These are phyloP conservation scores for Metschnikowia cerradonensis DNA, from an alignment of 805 yeast genomes.

Conservation along the genomic window DNA sequence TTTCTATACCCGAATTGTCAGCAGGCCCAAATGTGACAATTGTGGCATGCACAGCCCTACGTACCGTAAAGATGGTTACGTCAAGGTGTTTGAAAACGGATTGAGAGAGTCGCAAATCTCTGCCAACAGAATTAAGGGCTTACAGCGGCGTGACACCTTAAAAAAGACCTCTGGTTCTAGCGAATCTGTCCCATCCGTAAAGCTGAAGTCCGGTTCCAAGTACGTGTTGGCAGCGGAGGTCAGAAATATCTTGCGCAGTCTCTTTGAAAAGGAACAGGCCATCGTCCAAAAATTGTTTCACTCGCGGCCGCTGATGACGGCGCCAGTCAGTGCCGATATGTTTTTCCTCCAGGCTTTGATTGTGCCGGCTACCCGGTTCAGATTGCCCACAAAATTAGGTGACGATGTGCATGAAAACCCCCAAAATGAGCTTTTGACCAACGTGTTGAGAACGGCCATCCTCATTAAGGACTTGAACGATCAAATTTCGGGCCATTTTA, in stretches of 20 bases:
- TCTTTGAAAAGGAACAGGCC: conserved; percentile 69
- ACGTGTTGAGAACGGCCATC: conserved; percentile 73
- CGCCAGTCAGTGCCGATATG: conserved; percentile 62
- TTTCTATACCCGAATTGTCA: conserved; percentile 65
- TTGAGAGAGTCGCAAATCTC: conserved; percentile 75
- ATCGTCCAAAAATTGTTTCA: conserved; percentile 74
- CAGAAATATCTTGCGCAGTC: conserved; percentile 67
- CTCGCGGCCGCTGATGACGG: conserved; percentile 60
- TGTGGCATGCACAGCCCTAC: conserved; percentile 95
- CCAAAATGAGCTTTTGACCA: conserved; percentile 83
- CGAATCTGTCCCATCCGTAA: conserved; percentile 45
- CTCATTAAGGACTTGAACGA: conserved; percentile 87
- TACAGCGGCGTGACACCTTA: conserved; percentile 68
- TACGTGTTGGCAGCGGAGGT: conserved; percentile 87
- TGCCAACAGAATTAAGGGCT: conserved; percentile 80
- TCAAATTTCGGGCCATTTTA: conserved; percentile 56
- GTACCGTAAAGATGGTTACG: conserved; percentile 90
- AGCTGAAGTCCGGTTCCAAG: conserved; percentile 69
- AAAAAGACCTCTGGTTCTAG: conserved; percentile 17
- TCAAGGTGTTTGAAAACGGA: conserved; percentile 87
- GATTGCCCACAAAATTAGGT: conserved; percentile 94
- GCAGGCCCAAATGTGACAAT: conserved; percentile 88
- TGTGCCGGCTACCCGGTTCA: conserved; percentile 95
- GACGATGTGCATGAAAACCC: conserved; percentile 94
- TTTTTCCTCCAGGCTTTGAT: conserved; percentile 85